Evolutionary conservation across 1,139 yeast genomes (phyloP).

Genomic region (Suhomyces terraborum): DNA sequence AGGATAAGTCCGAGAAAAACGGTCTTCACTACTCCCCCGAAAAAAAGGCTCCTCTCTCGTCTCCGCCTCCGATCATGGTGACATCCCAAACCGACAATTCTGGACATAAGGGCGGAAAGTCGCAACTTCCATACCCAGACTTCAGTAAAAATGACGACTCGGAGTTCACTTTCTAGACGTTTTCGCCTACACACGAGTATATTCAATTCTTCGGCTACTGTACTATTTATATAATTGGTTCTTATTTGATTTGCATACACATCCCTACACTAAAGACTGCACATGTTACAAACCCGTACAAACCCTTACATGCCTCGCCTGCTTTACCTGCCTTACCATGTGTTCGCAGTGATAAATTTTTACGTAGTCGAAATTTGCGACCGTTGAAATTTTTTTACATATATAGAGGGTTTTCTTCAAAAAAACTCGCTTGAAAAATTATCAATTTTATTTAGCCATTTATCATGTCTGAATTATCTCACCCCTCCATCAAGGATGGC

Average conservation of each 20-base stretch:
- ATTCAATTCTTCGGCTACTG: not conserved
- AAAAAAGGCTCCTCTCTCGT: not conserved
- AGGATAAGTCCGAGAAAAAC: slow-evolving; percentile 11
- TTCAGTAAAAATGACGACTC: slow-evolving; percentile 15
- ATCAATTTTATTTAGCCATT: not conserved
- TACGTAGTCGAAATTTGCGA: not conserved
- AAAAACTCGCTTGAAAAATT: not conserved
- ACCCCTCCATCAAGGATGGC: slow-evolving; percentile 75
- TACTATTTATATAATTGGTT: not conserved
- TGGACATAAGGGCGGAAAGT: slow-evolving; percentile 2
- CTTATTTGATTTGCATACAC: not conserved
- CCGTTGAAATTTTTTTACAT: not conserved
- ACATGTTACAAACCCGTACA: too few relatives aligned
- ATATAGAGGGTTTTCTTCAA: not conserved
- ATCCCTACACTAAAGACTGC: too few relatives aligned
- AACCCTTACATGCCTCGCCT: too few relatives aligned
- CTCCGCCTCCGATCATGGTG: not conserved
- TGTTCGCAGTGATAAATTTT: not conserved
- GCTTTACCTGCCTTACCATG: not conserved
- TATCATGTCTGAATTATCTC: slow-evolving; percentile 50
- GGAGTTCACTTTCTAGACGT: slow-evolving; percentile 17
- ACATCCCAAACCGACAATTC: not conserved
- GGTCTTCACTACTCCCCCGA: not conserved
- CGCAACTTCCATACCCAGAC: slow-evolving; percentile 19
- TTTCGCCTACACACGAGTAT: not conserved